A percentile compares a stretch with the other conserved stretches of the same genome.
These are phyloP conservation scores for Aspergillus jensenii DNA, from an alignment of 2,329 filamentous ascomycete genomes.

Conservation along the genomic window DNA sequence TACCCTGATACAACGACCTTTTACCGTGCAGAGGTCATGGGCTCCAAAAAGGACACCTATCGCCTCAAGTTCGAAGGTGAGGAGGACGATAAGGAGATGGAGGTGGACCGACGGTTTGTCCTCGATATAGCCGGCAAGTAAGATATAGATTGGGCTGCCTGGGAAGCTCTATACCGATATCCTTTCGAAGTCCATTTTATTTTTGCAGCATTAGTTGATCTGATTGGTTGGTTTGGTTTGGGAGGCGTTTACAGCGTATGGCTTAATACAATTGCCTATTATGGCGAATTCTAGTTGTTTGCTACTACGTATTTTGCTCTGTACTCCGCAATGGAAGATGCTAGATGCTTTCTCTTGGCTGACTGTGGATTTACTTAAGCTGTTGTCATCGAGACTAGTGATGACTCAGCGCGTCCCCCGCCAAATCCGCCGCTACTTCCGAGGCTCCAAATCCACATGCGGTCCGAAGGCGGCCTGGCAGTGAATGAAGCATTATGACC, in stretches of 20 bases:
- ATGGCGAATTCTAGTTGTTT: background rate
- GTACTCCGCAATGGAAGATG: constrained; percentile 8
- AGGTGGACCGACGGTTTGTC: constrained; percentile 74
- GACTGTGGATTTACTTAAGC: constrained; percentile 8
- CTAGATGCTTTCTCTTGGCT: constrained; percentile 2
- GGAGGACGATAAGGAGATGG: constrained; percentile 70
- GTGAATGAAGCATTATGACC: background rate
- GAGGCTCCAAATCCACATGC: constrained; percentile 17
- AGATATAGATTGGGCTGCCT: background rate
- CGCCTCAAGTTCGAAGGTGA: constrained; percentile 75
- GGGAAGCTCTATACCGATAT: constrained; percentile 1
- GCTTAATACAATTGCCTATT: background rate
- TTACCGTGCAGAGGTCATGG: constrained; percentile 79
- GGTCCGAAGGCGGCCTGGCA: constrained; percentile 5
- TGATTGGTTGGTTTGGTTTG: background rate
- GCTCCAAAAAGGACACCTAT: constrained; percentile 56
- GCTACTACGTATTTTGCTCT: background rate
- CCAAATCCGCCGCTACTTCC: constrained; percentile 15
- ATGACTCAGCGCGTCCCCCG: constrained; percentile 18
- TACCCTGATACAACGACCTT: constrained; percentile 85
- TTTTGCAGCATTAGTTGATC: background rate
- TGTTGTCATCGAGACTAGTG: constrained; percentile 3
- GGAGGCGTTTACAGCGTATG: constrained; percentile 1
- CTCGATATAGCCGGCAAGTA: constrained; percentile 65
- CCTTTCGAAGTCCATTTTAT: background rate